Percentiles rank a stretch among this genome's conserved stretches.
phyloP scores from a whole-genome alignment of 305 asterid species.

The Solanum chacoense region DNA sequence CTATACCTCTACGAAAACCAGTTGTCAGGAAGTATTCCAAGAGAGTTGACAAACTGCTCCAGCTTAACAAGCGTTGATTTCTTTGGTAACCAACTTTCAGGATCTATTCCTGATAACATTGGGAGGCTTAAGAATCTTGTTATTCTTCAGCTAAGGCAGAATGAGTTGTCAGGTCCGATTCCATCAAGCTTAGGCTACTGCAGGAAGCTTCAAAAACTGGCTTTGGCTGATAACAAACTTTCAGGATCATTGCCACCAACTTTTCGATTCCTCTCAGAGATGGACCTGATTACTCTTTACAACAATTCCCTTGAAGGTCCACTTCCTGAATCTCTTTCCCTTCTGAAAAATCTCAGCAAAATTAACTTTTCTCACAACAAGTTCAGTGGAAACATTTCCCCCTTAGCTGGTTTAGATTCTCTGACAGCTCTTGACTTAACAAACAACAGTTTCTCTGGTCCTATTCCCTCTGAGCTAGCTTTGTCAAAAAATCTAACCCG shows the following conservation, averaged over 20 bases:
- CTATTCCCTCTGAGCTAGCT: constrained; percentile 48
- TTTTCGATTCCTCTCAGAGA: constrained; percentile 44
- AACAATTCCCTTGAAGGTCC: constrained; percentile 79
- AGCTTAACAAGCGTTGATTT: constrained; percentile 57
- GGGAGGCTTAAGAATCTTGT: constrained; percentile 68
- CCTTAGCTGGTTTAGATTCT: constrained; percentile 45
- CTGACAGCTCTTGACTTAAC: constrained; percentile 55
- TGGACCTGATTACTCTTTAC: constrained; percentile 60
- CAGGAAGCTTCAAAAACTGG: constrained; percentile 60
- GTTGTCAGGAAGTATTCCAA: constrained; percentile 64
- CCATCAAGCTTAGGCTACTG: constrained; percentile 78
- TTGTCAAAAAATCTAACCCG: constrained; percentile 49
- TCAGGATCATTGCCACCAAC: constrained; percentile 68
- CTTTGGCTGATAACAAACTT: constrained; percentile 70
- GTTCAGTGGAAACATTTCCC: constrained; percentile 47
- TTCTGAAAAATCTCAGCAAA: constrained; percentile 53
- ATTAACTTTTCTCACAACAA: constrained; percentile 65
- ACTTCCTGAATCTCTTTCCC: constrained; percentile 57
- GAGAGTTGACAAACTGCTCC: constrained; percentile 62
- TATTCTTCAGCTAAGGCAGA: constrained; percentile 60
- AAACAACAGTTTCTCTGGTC: constrained; percentile 61
- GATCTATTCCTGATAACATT: constrained; percentile 56
- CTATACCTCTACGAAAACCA: constrained; percentile 70
- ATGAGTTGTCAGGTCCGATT: constrained; percentile 61
- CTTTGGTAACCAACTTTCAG: constrained; percentile 63